Conservation (phyloP, 2,329 filamentous ascomycete genomes). For the Colletotrichum cuscutae region DNA sequence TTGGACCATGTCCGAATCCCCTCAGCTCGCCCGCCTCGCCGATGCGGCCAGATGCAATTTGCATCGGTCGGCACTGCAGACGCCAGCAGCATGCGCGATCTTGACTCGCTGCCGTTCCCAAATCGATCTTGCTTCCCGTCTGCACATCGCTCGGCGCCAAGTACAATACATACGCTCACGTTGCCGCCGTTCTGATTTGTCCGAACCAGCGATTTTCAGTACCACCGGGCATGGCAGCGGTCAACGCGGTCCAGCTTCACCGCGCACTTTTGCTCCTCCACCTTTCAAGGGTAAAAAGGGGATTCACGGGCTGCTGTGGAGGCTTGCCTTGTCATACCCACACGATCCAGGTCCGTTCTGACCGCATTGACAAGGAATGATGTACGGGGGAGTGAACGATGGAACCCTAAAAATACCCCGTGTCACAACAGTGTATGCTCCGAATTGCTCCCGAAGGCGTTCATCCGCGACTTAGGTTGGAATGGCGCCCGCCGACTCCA, state of each 20-base stretch:
- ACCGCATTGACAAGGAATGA: slow-evolving; percentile 8
- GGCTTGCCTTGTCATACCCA: slow-evolving; percentile 26
- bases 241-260: neutral
- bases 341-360: slow-evolving; percentile 14
- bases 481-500: slow-evolving; percentile 6
- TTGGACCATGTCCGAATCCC: slow-evolving; percentile 27
- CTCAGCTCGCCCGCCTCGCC: slow-evolving; percentile 20
- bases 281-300: slow-evolving; percentile 17
- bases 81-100: slow-evolving; percentile 30
- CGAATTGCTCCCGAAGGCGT: slow-evolving; percentile 23
- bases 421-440: slow-evolving; percentile 14
- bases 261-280: neutral
- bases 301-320: slow-evolving; percentile 13
- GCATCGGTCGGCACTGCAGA: slow-evolving; percentile 17
- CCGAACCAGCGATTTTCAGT: neutral
- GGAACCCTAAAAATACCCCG: slow-evolving; percentile 30
- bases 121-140: slow-evolving; percentile 31
- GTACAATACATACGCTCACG: neutral
- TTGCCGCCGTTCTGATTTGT: neutral
- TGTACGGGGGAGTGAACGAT: slow-evolving; percentile 13
- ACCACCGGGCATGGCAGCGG: neutral
- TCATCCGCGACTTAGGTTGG: neutral
- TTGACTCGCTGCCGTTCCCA: slow-evolving; percentile 11
- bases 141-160: slow-evolving; percentile 18
- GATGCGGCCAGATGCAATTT: slow-evolving; percentile 16